A percentile compares a stretch with the other conserved stretches of the same genome.
These are phyloP conservation scores for Gossypium herbaceum DNA, from an alignment of 345 rosid genomes.

Conservation along the genomic window DNA sequence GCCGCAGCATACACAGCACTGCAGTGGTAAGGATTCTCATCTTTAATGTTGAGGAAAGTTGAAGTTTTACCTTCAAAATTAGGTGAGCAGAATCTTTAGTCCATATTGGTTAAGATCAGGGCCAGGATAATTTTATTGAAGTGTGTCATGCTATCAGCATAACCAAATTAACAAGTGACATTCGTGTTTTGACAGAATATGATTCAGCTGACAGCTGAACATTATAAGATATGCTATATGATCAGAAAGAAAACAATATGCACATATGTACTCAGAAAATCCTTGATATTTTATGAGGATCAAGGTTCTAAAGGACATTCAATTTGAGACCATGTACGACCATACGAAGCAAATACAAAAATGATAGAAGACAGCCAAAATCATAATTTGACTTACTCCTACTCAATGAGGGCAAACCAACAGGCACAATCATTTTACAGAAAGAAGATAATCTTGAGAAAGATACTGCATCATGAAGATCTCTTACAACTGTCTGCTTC, in stretches of 20 bases:
- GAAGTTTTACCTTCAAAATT: slow-evolving; percentile 62
- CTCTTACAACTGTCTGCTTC: slow-evolving; percentile 47
- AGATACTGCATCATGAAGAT: slow-evolving; percentile 79
- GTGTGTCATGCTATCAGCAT: neutral
- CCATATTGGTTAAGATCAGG: slow-evolving; percentile 6
- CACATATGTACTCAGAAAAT: neutral
- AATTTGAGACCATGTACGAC: neutral
- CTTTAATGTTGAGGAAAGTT: slow-evolving; percentile 42
- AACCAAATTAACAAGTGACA: neutral
- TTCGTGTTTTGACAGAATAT: neutral
- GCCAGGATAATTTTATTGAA: neutral
- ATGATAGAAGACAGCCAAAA: slow-evolving; percentile 2
- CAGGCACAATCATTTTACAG: slow-evolving; percentile 69
- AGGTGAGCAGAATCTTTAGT: slow-evolving; percentile 17
- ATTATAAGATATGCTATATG: neutral
- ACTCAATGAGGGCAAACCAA: slow-evolving; percentile 73
- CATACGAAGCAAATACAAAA: neutral
- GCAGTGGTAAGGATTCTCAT: slow-evolving; percentile 71
- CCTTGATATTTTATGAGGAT: neutral
- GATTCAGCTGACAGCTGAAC: neutral
- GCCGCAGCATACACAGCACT: slow-evolving; percentile 91
- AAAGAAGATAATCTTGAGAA: slow-evolving; percentile 67
- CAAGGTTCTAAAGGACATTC: neutral
- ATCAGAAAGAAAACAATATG: neutral
- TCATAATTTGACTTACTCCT: slow-evolving; percentile 44